Conservation (phyloP, 2,329 filamentous ascomycete genomes). For the Ascochyta fabae region DNA sequence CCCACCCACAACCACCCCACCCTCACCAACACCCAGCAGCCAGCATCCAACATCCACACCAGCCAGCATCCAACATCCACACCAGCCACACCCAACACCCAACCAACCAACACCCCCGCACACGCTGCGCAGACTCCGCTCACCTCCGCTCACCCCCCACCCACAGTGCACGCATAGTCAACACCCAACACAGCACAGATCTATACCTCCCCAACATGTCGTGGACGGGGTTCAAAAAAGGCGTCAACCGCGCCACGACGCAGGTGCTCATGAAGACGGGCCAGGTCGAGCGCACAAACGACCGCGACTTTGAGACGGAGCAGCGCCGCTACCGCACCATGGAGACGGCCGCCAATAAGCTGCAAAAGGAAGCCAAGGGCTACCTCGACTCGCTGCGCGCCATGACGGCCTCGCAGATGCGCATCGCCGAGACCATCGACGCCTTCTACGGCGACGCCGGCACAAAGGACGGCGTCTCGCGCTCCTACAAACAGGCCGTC, state of each 20-base stretch:
- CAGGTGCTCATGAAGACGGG: constrained; percentile 99
- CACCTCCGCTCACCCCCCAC: too few relatives aligned
- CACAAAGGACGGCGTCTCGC: constrained; percentile 90
- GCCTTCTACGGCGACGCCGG: constrained; percentile 98
- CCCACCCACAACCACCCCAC: too few relatives aligned
- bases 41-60: background rate
- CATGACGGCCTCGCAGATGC: constrained; percentile 99
- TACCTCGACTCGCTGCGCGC: constrained; percentile 96
- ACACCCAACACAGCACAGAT: too few relatives aligned
- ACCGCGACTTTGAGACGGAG: constrained; percentile 98
- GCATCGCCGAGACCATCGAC: constrained; percentile 98
- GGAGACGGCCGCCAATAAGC: constrained; percentile 87
- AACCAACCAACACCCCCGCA: too few relatives aligned
- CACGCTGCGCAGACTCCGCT: too few relatives aligned
- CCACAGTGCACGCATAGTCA: too few relatives aligned
- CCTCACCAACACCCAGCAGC: too few relatives aligned
- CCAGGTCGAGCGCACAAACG: constrained; percentile 97
- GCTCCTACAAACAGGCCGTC: constrained; percentile 97
- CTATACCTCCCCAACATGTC: constrained; percentile 40
- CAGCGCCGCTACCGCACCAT: constrained; percentile 96
- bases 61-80: background rate
- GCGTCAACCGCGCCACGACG: constrained; percentile 98
- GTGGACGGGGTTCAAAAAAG: constrained; percentile 87
- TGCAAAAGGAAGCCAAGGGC: constrained; percentile 98
- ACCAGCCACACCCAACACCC: background rate